A percentile compares a stretch with the other conserved stretches of the same genome.
Evolutionary conservation across 345 rosid species (phyloP).

Genomic region (Noccaea bulbosa): DNA sequence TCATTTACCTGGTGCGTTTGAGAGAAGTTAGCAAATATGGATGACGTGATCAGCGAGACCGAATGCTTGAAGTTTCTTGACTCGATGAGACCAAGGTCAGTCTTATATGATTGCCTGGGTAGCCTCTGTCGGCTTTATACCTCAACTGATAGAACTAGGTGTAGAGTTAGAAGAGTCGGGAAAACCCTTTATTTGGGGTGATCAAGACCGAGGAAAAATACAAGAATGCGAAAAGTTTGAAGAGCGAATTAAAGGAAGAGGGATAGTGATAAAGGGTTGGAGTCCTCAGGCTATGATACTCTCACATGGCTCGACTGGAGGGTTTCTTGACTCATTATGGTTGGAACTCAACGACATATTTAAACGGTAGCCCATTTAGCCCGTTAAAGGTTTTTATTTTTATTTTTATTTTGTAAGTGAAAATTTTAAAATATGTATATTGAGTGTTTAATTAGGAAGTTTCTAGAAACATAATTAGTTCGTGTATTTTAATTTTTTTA

Average conservation of each 20-base stretch:
- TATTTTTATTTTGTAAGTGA: too few species aligned
- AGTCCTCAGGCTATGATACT: conserved; percentile 79
- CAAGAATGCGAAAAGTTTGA: conserved; percentile 46
- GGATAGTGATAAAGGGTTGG: conserved; percentile 75
- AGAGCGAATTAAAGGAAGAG: conserved; percentile 63
- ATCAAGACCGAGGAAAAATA: conserved; percentile 53
- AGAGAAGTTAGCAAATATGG: too few species aligned
- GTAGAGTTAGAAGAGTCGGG: conserved; percentile 65
- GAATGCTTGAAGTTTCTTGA: conserved; percentile 63
- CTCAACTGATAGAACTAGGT: conserved; percentile 73
- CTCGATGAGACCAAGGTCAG: conserved; percentile 56
- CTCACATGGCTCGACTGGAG: conserved; percentile 61
- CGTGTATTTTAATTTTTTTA: too few species aligned
- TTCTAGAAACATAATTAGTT: too few species aligned
- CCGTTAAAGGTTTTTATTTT: too few species aligned
- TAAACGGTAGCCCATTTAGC: too few species aligned
- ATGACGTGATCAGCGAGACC: conserved; percentile 32
- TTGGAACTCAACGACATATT: conserved; percentile 68
- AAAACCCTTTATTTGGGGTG: conserved; percentile 81
- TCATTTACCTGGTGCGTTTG: too few species aligned
- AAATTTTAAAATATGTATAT: too few species aligned
- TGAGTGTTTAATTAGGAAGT: too few species aligned
- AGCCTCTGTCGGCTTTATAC: conserved; percentile 69
- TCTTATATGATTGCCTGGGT: conserved; percentile 76
- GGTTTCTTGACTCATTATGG: conserved; percentile 88